phyloP scores from a whole-genome alignment of 2,329 filamentous ascomycete genomes.

The Hypoxylon rubiginosum region DNA sequence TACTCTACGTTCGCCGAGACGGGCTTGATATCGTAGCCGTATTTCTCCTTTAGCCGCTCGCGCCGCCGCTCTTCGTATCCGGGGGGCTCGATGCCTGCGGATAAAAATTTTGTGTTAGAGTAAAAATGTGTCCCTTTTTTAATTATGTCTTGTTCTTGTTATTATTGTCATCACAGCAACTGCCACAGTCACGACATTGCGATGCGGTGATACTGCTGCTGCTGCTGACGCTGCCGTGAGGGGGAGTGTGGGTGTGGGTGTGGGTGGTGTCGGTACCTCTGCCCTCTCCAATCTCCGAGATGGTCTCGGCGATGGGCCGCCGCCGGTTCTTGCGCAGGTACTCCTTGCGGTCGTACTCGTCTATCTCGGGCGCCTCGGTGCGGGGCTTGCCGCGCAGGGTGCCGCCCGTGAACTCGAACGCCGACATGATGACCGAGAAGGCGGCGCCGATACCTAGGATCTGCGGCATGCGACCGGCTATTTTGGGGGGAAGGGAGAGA shows the following conservation, averaged over 20 bases:
- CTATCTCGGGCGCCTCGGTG: conserved; percentile 66
- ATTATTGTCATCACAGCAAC: neutral
- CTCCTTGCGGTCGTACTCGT: conserved; percentile 83
- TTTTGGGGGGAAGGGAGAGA: neutral
- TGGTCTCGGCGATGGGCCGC: conserved; percentile 81
- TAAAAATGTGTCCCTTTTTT: neutral
- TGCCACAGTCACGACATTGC: neutral
- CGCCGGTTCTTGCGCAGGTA: conserved; percentile 79
- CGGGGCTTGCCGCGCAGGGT: conserved; percentile 63
- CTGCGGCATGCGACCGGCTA: conserved; percentile 72
- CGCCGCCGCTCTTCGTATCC: conserved; percentile 88
- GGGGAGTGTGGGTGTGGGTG: neutral
- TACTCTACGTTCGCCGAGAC: conserved; percentile 66
- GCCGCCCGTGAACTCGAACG: conserved; percentile 74
- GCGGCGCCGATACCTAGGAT: conserved; percentile 72
- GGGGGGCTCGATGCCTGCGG: conserved; percentile 79
- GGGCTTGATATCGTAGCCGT: conserved; percentile 85
- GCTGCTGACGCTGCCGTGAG: neutral
- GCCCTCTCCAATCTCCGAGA: conserved; percentile 86
- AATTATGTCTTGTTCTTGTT: neutral
- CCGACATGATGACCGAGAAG: conserved; percentile 67
- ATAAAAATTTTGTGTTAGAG: conserved; percentile 12
- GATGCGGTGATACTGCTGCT: too few species aligned
- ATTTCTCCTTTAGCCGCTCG: conserved; percentile 85
- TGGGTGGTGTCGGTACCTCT: conserved; percentile 71